These are phyloP conservation scores for Rhizopogon roseolus DNA, from an alignment of 768 basidiomycete species.

Conservation along the genomic window DNA sequence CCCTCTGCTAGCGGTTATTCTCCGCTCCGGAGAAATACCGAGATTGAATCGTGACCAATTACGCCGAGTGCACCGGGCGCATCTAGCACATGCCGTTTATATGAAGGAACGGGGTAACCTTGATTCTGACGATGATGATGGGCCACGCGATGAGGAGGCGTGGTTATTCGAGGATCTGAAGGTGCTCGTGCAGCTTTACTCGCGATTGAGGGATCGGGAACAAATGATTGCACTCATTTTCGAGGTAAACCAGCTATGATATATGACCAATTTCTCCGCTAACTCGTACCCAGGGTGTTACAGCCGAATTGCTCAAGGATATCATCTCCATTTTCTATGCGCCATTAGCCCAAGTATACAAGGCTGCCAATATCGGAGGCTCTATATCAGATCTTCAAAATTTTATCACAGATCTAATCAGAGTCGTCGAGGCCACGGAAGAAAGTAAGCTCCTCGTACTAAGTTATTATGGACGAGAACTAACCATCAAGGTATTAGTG, in stretches of 20 bases:
- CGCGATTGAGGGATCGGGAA: conserved; percentile 80
- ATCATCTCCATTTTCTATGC: conserved; percentile 99
- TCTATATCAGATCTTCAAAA: conserved; percentile 88
- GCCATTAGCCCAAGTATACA: conserved; percentile 94
- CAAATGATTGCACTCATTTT: conserved; percentile 91
- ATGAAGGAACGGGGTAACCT: conserved; percentile 50
- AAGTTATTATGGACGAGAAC: background rate
- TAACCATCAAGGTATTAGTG: conserved; percentile 38
- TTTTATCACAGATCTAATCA: conserved; percentile 93
- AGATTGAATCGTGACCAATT: conserved; percentile 72
- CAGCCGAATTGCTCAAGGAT: conserved; percentile 92
- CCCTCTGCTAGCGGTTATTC: conserved; percentile 73
- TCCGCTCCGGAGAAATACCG: conserved; percentile 77
- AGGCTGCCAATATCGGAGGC: conserved; percentile 94
- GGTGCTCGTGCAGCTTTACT: conserved; percentile 74
- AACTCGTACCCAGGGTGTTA: conserved; percentile 63
- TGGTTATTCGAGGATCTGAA: conserved; percentile 94
- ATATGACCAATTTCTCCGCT: background rate
- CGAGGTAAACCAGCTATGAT: conserved; percentile 54
- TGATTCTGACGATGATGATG: conserved; percentile 92
- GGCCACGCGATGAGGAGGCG: conserved; percentile 89
- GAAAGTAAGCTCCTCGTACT: conserved; percentile 55
- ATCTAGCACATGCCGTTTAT: conserved; percentile 78
- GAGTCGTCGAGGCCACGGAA: conserved; percentile 89
- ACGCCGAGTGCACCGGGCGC: conserved; percentile 73